Evolutionary conservation across 768 basidiomycete genomes (phyloP).

Genomic region (Mycena galopus): DNA sequence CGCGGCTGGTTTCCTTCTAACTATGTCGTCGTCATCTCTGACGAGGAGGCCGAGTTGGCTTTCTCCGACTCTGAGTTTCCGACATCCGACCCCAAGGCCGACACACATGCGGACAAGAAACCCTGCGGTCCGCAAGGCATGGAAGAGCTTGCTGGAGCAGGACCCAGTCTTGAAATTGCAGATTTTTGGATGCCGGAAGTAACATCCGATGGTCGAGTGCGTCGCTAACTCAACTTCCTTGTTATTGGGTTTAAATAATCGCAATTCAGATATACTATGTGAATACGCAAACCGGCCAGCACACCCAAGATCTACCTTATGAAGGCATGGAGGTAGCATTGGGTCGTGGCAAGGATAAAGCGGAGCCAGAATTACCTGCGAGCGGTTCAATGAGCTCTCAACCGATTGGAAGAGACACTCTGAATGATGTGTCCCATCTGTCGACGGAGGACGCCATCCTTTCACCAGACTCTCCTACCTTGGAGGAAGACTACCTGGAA

Average conservation of each 20-base stretch:
- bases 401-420: no score
- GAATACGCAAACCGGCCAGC: conserved; percentile 89
- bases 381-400: conserved; percentile 23
- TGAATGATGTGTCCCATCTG: conserved; percentile 25
- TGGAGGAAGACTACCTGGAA: not conserved
- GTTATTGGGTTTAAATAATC: not conserved
- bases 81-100: conserved; percentile 46
- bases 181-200: conserved; percentile 95
- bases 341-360: conserved; percentile 46
- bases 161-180: conserved; percentile 59
- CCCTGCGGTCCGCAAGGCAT: conserved; percentile 49
- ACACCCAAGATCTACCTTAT: conserved; percentile 83
- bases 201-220: conserved; percentile 84
- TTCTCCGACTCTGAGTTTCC: conserved; percentile 68
- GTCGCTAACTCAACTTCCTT: conserved; percentile 39
- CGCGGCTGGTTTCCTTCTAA: conserved; percentile 99
- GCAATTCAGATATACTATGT: conserved; percentile 88
- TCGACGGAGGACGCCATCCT: conserved; percentile 24
- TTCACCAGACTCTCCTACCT: conserved; percentile 3
- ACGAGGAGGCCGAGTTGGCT: conserved; percentile 82
- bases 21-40: conserved; percentile 85
- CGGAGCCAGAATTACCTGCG: conserved; percentile 35
- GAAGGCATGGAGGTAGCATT: conserved; percentile 70
- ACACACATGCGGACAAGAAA: conserved; percentile 42
- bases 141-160: conserved; percentile 46